Percentiles rank a stretch among this genome's conserved stretches.
These are phyloP conservation scores for Dioszegia crocea DNA, from an alignment of 768 basidiomycete species.

Conservation along the genomic window DNA sequence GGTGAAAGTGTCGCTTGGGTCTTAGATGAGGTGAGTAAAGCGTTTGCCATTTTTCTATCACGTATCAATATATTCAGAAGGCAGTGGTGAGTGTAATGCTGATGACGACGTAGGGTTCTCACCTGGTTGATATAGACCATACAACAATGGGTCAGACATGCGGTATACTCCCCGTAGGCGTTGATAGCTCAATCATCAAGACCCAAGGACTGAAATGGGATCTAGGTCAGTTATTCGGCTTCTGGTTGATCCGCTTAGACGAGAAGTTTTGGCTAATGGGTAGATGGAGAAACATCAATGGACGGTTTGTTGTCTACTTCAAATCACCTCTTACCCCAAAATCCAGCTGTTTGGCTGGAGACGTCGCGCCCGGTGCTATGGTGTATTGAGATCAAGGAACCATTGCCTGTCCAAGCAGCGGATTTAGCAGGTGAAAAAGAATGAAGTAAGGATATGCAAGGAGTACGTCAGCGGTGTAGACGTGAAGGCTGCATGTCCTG, in stretches of 20 bases:
- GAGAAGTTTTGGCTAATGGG: constrained; percentile 46
- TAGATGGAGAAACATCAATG: constrained; percentile 67
- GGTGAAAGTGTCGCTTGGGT: constrained; percentile 91
- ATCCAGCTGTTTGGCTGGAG: constrained; percentile 64
- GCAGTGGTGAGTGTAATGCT: too few species aligned
- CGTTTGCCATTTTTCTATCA: neutral
- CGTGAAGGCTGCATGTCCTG: too few species aligned
- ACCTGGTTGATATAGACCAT: constrained; percentile 72
- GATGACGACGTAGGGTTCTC: constrained; percentile 64
- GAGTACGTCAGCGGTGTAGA: too few species aligned
- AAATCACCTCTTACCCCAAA: constrained; percentile 74
- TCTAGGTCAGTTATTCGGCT: constrained; percentile 57
- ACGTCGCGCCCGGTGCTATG: constrained; percentile 85
- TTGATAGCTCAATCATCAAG: constrained; percentile 69
- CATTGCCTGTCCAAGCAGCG: neutral
- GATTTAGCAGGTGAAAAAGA: neutral
- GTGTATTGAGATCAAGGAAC: constrained; percentile 49
- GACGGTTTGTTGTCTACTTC: constrained; percentile 85
- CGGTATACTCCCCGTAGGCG: constrained; percentile 87
- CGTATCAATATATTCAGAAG: too few species aligned
- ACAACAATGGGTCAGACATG: constrained; percentile 75
- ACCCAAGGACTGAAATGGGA: constrained; percentile 88
- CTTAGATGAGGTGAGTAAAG: constrained; percentile 60
- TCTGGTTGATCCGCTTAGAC: neutral
- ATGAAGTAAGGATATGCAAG: neutral